Base-by-base conservation (phyloP, 2,329 filamentous ascomycete genomes). In the Xylaria sp. region DNA sequence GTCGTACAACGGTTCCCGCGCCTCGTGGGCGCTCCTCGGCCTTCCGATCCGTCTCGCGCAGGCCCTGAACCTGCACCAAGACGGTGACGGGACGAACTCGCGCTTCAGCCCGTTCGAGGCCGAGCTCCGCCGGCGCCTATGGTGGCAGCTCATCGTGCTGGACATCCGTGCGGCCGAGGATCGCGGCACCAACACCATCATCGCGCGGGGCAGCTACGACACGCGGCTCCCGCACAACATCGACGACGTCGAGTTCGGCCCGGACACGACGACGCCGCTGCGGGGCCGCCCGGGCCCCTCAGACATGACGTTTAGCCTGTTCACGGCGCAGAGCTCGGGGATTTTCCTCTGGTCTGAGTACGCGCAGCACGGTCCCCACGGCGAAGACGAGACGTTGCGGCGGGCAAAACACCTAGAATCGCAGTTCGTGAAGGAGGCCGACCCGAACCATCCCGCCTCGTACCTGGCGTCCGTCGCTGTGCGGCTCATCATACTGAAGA, bases 61-160 rank as follows among this genome's bases (percentile, higher is more conserved):
- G 54, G 81, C 79, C 0, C 75, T 82, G 20, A 76, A 78, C 43
- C 75, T 86, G 4, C 82, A 85, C 62, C 80, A 80, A 5, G 84
- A 86, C 69, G 80, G 81, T 3, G 76, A 78, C 46, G 79, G 71
- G 49, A 57, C 68, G 0, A 6, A 7, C 9, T 28, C 58, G 6
- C 73, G 75, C 0, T 79, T 81, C 54, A 72, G 79, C 0, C 83
- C 86, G 0, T 91, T 87, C 70, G 85, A 90, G 66, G 83, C 83
- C 2, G 86, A 90, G 77, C 85, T 90, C 79, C 84, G 89, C 23
- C 84, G 89, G 9, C 83, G 89, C 2, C 75, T 91, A 0, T 91
- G 89, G 86, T 88, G 87, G 80, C 87, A 90, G 71, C 83, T 91
- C n/a, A 77, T 89, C 36, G 83, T 89, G n/a, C 81, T 90, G 1